phyloP scores from a whole-genome alignment of 139 green algal species.

The Gonium pectorale region DNA sequence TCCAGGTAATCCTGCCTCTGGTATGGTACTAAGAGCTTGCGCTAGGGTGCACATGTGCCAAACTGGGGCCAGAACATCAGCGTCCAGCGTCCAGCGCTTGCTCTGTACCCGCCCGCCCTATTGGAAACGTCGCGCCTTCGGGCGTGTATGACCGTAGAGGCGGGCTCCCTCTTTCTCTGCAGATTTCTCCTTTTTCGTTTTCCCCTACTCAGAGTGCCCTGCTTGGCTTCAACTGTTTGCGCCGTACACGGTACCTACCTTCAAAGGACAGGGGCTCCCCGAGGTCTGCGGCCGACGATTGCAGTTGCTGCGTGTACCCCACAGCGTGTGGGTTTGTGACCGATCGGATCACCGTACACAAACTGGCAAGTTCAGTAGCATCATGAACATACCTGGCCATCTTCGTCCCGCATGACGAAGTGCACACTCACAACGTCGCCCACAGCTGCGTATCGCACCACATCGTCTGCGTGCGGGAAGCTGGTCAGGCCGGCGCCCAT shows the following conservation, averaged over 20 bases:
- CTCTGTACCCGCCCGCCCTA: too few species aligned
- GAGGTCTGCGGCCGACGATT: constrained; percentile 54
- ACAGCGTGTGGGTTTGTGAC: neutral
- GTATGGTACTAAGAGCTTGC: too few species aligned
- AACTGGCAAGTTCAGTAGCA: neutral
- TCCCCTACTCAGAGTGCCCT: too few species aligned
- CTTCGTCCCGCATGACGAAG: constrained; percentile 63
- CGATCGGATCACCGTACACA: neutral
- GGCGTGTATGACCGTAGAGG: too few species aligned
- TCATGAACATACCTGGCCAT: constrained; percentile 68
- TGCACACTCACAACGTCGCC: constrained; percentile 77
- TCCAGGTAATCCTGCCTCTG: too few species aligned
- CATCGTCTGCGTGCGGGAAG: constrained; percentile 41
- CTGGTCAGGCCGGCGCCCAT: too few species aligned
- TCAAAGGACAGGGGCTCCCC: constrained; percentile 85
- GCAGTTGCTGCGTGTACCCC: constrained; percentile 48
- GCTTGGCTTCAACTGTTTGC: neutral
- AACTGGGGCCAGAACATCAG: too few species aligned
- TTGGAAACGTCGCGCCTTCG: too few species aligned
- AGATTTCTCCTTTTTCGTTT: too few species aligned
- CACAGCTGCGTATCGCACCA: constrained; percentile 58
- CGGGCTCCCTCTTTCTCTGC: too few species aligned
- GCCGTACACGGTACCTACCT: neutral
- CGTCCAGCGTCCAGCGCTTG: too few species aligned
- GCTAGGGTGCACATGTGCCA: too few species aligned